Base-by-base conservation (phyloP, 257 asterid species). In the Nicotiana paniculata region DNA sequence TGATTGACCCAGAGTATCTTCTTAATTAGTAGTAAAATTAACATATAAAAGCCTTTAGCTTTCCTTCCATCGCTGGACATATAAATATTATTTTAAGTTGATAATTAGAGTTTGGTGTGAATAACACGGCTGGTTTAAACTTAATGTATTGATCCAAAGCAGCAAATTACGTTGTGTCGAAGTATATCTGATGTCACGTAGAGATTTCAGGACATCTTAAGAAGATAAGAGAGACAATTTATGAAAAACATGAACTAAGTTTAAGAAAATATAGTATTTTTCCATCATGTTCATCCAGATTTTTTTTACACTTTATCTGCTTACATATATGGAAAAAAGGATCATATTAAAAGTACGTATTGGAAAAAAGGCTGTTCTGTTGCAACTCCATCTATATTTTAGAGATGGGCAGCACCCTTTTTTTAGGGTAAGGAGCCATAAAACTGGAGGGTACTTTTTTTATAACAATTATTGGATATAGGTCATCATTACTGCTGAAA, bases 211-310 rank as follows among this genome's bases (percentile, higher is more conserved):
- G 53, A 8, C 53, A 66, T 32, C 35, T 32, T 66, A 24, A 68
- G 77, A 35, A 35, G 54, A 35, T 35, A 35, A 68, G 77, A 18
- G 77, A 37, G 2, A 64, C 2, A 18, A 18, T 35, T 17, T 16
- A 68, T 53, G 39, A 9, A 69, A 18, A 6, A 8, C 54, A 68
- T 30, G 77, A 68, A 68, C 15, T 35, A 35, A 1, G 15, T 26
- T 8, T 0, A 28, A 28, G 6, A 68, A 68, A 1, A 37, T 24
- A 21, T 15, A 21, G 77, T 80, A 32, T 28, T 80, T 65, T 82
- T 26, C 65, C 30, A 85, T 83, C 80, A 80, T 80, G 51, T 74
- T 13, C 69, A 33, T 55, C 39, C 66, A 32, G 77, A 85, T 86
- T 81, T 28, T 3, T 21, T 59, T 70, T 15, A 81, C 83, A 64